phyloP scores from a whole-genome alignment of 345 rosid species.

The Euphorbia lathyris region DNA sequence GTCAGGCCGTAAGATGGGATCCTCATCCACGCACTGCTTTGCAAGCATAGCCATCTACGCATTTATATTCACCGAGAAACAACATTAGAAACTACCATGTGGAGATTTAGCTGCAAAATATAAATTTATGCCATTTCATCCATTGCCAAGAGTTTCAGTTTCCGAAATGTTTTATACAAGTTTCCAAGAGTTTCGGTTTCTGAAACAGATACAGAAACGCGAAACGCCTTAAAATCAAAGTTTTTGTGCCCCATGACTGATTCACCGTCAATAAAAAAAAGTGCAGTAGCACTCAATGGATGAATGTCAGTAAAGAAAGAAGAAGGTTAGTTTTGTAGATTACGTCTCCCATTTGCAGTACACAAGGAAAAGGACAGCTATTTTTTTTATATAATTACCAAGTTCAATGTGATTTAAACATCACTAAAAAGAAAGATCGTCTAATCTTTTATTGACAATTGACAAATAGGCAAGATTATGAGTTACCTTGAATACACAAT shows the following conservation, averaged over 20 bases:
- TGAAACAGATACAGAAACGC: too few species aligned
- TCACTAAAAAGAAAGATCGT: too few species aligned
- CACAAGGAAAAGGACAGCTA: not conserved
- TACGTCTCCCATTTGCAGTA: not conserved
- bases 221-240: too few species aligned
- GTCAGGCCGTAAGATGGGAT: constrained; percentile 85
- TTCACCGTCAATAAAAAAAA: too few species aligned
- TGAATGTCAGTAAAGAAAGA: too few species aligned
- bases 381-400: not conserved
- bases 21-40: constrained; percentile 91
- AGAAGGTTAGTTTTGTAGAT: not conserved
- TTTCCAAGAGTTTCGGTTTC: too few species aligned
- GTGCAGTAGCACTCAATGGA: too few species aligned
- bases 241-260: too few species aligned
- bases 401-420: not conserved
- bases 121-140: not conserved
- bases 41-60: constrained; percentile 78
- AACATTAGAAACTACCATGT: not conserved
- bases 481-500: constrained; percentile 85
- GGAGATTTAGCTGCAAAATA: constrained; percentile 1
- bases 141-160: too few species aligned
- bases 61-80: constrained; percentile 4
- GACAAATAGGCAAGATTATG: not conserved
- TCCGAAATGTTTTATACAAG: too few species aligned
- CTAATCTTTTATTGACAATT: not conserved